These are phyloP conservation scores for Craterostigma plantagineum DNA, from an alignment of 257 asterid genomes.

Conservation along the genomic window DNA sequence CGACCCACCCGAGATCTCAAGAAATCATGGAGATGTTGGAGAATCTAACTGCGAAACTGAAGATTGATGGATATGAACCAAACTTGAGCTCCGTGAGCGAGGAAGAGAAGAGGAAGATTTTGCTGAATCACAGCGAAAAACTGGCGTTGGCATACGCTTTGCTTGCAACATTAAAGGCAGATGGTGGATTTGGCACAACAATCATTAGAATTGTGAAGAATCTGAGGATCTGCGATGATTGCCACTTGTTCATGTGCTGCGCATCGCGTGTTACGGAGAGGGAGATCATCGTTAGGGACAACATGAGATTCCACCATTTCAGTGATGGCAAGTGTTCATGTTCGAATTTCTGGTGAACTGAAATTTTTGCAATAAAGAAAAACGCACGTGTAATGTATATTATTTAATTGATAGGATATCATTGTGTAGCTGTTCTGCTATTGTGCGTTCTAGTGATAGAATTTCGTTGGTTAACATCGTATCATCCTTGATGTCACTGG, in stretches of 20 bases:
- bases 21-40: conserved; percentile 27
- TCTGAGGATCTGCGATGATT: conserved; percentile 74
- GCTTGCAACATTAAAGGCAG: conserved; percentile 15
- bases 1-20: conserved; percentile 26
- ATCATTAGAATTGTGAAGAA: conserved; percentile 53
- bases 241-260: conserved; percentile 53
- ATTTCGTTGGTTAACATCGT: too few species aligned
- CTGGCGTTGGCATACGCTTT: conserved; percentile 47
- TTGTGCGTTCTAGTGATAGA: too few species aligned
- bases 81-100: conserved; percentile 34
- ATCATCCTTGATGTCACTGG: too few species aligned
- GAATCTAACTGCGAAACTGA: conserved; percentile 18
- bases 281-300: conserved; percentile 62
- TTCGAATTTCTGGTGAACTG: conserved; percentile 48
- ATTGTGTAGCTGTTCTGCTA: too few species aligned
- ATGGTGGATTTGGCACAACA: too few species aligned
- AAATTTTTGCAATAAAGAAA: not conserved
- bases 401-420: too few species aligned
- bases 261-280: conserved; percentile 38
- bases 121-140: conserved; percentile 68
- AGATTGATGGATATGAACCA: conserved; percentile 59
- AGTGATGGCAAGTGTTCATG: conserved; percentile 58
- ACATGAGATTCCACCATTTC: conserved; percentile 75
- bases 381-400: too few species aligned
- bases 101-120: conserved; percentile 38